Evolutionary conservation across 257 asterid genomes (phyloP), one percentile per base, ranked within the genome.

Genomic region (Lantana camara): DNA sequence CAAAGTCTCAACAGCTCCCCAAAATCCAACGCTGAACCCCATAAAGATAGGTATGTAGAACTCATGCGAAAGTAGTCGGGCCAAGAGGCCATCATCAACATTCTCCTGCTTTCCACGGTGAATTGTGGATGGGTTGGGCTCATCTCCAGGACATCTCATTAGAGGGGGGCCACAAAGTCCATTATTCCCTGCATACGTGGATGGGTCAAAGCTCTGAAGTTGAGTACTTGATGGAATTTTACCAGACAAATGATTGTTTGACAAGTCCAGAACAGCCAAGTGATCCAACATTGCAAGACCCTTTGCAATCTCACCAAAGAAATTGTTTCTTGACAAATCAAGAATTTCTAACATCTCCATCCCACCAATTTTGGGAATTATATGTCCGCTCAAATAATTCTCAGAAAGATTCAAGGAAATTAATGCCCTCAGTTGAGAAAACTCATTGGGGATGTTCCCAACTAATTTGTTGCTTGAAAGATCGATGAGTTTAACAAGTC

Each of bases 321-420:
- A 64, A 0, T 57, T 66, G 60, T 82, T 79, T 14, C 48, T 13
- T 9, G 88, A 76, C 0, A 79, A 4, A 44, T 79, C 83, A 21
- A 79, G 81, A 11, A 22, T 16, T 56, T 79, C 81, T 49, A 79
- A 40, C 61, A 27, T 48, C 21, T 63, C 63, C 81, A 82, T 79
- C 9, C 67, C 37, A 41, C 69, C 82, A 24, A 79, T 74, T 11
- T 66, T 42, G 29, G 74, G 19, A 41, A 59, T 34, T 14, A 83
- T 63, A 9, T 9, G 24, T 46, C 82, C 79, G 0, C 54, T 49
- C 61, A 78, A 45, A 7, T 23, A 14, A 51, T 77, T 81, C 5
- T 68, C 60, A 15, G 83, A 80, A 14, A 80, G 54, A 20, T 77
- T 77, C 65, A 78, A 47, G 9, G 70, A 74, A 56, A 54, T 7